These are phyloP conservation scores for Komagataella pseudopastoris DNA, from an alignment of 805 yeast species.

Conservation along the genomic window DNA sequence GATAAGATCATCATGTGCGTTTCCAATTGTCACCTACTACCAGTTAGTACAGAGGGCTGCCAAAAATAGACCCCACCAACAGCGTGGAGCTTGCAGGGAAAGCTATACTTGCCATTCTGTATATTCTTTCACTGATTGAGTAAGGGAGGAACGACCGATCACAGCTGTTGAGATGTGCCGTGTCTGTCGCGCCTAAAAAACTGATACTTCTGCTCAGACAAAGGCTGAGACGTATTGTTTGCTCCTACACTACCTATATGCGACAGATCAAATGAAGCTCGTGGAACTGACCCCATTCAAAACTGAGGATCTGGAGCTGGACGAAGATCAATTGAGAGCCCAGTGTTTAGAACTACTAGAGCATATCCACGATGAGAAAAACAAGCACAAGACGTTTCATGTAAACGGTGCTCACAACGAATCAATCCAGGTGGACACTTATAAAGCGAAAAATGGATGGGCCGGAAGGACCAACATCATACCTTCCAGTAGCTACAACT, in stretches of 20 bases:
- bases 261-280: not conserved
- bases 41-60: not conserved
- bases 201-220: not conserved
- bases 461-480: not conserved
- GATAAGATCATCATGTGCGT: constrained; percentile 84
- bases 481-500: not conserved
- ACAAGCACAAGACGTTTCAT: not conserved
- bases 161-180: not conserved
- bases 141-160: not conserved
- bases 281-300: not conserved
- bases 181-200: not conserved
- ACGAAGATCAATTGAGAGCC: not conserved
- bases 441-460: not conserved
- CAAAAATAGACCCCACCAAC: not conserved
- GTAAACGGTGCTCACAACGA: not conserved
- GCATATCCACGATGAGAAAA: not conserved
- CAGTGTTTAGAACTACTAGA: not conserved
- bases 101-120: not conserved
- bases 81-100: not conserved
- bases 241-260: not conserved
- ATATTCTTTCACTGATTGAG: not conserved
- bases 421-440: not conserved
- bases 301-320: not conserved
- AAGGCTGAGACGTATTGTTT: not conserved
- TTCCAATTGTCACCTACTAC: constrained; percentile 63